Evolutionary conservation across 768 basidiomycete species (phyloP).

Genomic region (Chiua virens): DNA sequence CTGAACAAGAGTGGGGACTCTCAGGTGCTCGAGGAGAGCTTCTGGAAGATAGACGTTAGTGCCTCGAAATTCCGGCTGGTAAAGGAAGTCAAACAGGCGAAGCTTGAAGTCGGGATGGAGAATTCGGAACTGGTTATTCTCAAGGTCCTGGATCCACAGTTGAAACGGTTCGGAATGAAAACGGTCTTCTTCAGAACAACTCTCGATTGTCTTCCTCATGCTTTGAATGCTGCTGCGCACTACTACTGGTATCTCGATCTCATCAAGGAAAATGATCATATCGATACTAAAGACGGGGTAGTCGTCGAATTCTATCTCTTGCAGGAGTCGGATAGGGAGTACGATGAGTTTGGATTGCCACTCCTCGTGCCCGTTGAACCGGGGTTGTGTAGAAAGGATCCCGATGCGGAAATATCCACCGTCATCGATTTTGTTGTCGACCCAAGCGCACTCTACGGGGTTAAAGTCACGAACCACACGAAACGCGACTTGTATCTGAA

Average conservation of each 20-base stretch:
- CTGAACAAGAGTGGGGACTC: not conserved
- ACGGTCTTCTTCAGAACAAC: not conserved
- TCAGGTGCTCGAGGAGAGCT: not conserved
- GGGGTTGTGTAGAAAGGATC: conserved; percentile 3
- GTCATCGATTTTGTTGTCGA: conserved; percentile 24
- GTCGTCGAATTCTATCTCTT: conserved; percentile 12
- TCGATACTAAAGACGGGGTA: not conserved
- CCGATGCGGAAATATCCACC: not conserved
- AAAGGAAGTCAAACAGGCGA: not conserved
- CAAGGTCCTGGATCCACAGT: conserved; percentile 1
- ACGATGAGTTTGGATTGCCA: not conserved
- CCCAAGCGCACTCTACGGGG: conserved; percentile 29
- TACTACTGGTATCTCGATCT: conserved; percentile 24
- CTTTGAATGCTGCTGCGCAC: conserved; percentile 15
- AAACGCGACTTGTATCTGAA: conserved; percentile 34
- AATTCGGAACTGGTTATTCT: conserved; percentile 1
- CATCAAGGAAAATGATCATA: not conserved
- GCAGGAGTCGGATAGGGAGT: not conserved
- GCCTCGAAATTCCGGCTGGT: not conserved
- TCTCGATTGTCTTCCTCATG: not conserved
- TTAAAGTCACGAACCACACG: conserved; percentile 22
- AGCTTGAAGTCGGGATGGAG: conserved; percentile 1
- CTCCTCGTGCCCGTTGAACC: not conserved
- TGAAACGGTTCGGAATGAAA: conserved; percentile 1
- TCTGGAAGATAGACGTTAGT: not conserved